Evolutionary conservation across 2,329 filamentous ascomycete genomes (phyloP), one percentile per base, ranked within the genome.

Genomic region (Phaeosphaeriaceae sp.): DNA sequence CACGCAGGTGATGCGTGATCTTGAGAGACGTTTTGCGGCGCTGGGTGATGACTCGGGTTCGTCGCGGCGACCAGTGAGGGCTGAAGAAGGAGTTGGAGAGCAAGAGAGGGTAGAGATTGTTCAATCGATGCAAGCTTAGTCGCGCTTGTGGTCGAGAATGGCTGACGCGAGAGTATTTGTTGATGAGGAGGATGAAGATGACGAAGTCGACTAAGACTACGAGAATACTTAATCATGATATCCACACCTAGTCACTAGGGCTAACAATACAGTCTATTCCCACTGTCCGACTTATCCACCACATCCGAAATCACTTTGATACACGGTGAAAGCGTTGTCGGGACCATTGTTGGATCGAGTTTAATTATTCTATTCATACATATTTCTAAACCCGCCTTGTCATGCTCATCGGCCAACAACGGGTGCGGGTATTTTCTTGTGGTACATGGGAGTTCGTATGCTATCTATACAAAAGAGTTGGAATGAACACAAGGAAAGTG

Each of bases 381-480:
- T 13, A 15, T 36, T 15, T 36, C 9, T 36, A 36, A 36, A 5
- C 31, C 31, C 31, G 13, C 31, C 31, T 36, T 15, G 31, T 36
- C 31, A 36, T 13, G 31, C 31, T 36, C 31, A 13, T 36, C 31
- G 13, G 31, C 31, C 31, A 36, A 36, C 31, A 36, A 36, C 9
- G 7, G 31, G 7, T 36, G 11, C 31, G 31, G 31, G 31, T 36
- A 36, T 36, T 36, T 36, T 36, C 31, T 36, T 48, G 51, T 40
- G 21, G 19, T 33, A 31, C 41, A 58, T 50, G 53, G 55, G 56
- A 52, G 49, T 64, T 61, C 48, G 40, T 61, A 61, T 60, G 60
- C 67, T 44, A 66, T 58, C 61, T 59, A 67, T 50, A 67, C 65
- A 63, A 63, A 63, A 61, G 31, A 36, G 31, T 36, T 57, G 60